Base-by-base conservation (phyloP, 768 basidiomycete species). In the Boletellus sp. region DNA sequence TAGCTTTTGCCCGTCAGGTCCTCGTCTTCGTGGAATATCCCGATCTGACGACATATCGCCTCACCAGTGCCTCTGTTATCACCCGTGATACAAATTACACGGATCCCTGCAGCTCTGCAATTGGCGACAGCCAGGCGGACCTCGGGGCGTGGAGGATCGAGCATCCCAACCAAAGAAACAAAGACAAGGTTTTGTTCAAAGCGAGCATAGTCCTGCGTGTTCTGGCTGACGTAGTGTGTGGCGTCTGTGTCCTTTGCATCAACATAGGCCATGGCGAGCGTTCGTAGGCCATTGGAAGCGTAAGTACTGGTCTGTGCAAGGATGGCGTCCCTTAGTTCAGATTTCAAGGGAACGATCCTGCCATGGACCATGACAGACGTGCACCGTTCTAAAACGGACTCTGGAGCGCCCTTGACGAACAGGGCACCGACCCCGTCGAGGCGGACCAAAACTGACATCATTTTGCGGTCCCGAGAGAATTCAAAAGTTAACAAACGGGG, bases 51-150 rank as follows among this genome's bases (percentile, higher is more conserved):
- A 70, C 94, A 97, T 60, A 99, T 97, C 24, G 94, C 91, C 76
- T 97, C 95, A 38, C 94, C 95, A 17, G 95, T 99, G 53, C 88
- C 85, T 74, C 94, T 94, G 74, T 96, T 97, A 70, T 98, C 95
- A 36, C 95, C 95, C 3, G 95, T 99, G 66, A 99, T 95, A 62
- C 95, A 95, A 59, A 99, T 84, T 39, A 97, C 93, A 34, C 94
- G 81, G 58, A 99, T 95, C 15, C 95, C 95, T 8, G 94, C 95
- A 15, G 89, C 85, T 58, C 75, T 83, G 73, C 94, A 97, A 66
- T 90, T 92, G 31, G 85, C 88, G 24, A 99, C 82, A 11, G 96
- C 94, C 32, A 68, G 76, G 28, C 79, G 78, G 35, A 94, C 96
- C 71, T 97, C 95, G 4, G 95, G 94, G 24, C 95, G 87, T 6